These are phyloP conservation scores for Fusarium illudens DNA, from an alignment of 2,329 filamentous ascomycete genomes.

Conservation along the genomic window DNA sequence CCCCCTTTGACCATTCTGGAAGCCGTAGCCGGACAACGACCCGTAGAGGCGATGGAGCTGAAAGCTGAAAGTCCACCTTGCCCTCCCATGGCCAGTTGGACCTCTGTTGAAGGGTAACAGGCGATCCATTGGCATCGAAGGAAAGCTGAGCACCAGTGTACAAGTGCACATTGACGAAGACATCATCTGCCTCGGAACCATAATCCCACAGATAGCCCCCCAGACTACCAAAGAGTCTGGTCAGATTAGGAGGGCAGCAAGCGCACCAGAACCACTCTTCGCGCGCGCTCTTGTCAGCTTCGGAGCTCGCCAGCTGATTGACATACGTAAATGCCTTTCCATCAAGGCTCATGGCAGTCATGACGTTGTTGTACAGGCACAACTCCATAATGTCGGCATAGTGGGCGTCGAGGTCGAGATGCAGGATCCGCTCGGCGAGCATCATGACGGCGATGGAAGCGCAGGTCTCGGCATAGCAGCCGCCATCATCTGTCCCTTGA, in stretches of 20 bases:
- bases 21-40: constrained; percentile 60
- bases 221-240: constrained; percentile 62
- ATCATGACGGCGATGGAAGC: constrained; percentile 60
- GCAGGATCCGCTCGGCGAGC: constrained; percentile 64
- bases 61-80: constrained; percentile 56
- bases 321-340: constrained; percentile 68
- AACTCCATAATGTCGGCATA: constrained; percentile 69
- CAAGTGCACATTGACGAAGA: constrained; percentile 61
- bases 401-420: constrained; percentile 59
- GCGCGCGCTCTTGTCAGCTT: constrained; percentile 57
- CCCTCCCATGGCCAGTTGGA: constrained; percentile 67
- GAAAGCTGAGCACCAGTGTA: constrained; percentile 58
- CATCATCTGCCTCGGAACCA: constrained; percentile 39
- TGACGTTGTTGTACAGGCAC: constrained; percentile 66
- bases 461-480: constrained; percentile 24
- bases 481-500: constrained; percentile 17
- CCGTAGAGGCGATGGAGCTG: constrained; percentile 26
- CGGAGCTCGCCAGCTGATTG: constrained; percentile 66
- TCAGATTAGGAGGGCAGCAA: constrained; percentile 68
- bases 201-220: constrained; percentile 65
- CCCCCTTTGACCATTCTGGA: constrained; percentile 58
- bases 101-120: constrained; percentile 49
- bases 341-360: constrained; percentile 64
- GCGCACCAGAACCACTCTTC: constrained; percentile 67
- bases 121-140: constrained; percentile 48